Base-by-base conservation (phyloP, 2,329 filamentous ascomycete species). In the Pseudocercospora eumusae region DNA sequence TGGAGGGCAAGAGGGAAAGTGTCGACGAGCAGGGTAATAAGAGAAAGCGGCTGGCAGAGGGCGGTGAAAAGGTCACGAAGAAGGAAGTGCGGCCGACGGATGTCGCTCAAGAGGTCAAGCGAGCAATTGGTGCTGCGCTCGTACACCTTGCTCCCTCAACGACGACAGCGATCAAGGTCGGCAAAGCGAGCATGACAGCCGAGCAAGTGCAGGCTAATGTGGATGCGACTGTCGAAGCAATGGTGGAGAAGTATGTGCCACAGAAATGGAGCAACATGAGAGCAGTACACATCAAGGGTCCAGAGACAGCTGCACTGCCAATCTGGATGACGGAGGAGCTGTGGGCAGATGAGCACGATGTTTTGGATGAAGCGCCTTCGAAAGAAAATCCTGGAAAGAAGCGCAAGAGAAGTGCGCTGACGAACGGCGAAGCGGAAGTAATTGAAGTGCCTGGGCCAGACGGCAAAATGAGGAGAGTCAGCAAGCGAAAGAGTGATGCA, bases 261-360 rank as follows among this genome's bases (percentile, higher is more conserved):
- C 88, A 93, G 75, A 88, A 92, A 72, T 97, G 93, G 92, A 86
- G 86, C 72, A 95, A 93, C 75, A 84, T 98, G 66, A 88, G 88
- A 76, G 86, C 86, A 66, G 80, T 99, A 64, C 92, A 96, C 77
- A 83, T 99, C 81, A 99, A 98, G 83, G 91, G 92, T 2, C 89
- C 91, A 27, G 87, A 91, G 73, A 96, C 93, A 4, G 89, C 88
- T 64, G 90, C 93, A 8, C 83, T 99, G 72, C 95, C 95, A n/a
- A 88, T 99, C 74, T 99, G 92, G 91, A 80, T 96, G 74, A 90
- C 93, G 4, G 89, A 92, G 69, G 92, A 97, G 82, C 82, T 99
- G 66, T 99, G 95, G 92, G 78, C 88, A 15, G 90, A 95, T 67
- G 85, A 88, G 63, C 83, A 86, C 64, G 88, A 91, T 72, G 86